Base-by-base conservation (phyloP, 179 eudicot genomes). In the Monotropa hypopitys region DNA sequence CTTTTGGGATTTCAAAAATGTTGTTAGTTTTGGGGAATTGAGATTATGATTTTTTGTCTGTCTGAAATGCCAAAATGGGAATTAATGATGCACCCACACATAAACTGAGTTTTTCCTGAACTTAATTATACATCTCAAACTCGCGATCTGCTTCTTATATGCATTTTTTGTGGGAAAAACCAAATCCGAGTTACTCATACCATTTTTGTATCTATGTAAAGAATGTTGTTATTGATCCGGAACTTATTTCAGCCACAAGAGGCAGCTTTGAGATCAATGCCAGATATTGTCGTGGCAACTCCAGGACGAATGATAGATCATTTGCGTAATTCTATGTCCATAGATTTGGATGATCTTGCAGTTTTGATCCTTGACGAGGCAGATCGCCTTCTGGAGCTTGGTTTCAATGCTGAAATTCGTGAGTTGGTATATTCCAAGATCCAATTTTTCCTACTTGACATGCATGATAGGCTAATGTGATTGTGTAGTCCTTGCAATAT, bases 291-390 rank as follows among this genome's bases (percentile, higher is more conserved):
- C 78, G 97, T 95, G 77, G 99, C 99, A 35, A 92, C 99, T 78
- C 99, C 97, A 1, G 99, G 99, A 57, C 94, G 99, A 69, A 90
- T 95, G 92, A 92, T 95, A 76, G 99, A 95, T 75, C 99, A 95
- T 84, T 78, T 95, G 76, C 97, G 97, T 50, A 95, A 95, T 83
- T 95, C 99, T 76, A 88, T 91, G 97, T 92, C 99, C 18, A 89
- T 95, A 32, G 95, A 92, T 84, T 86, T 92, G 78, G 99, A 92
- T 71, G 96, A 93, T 81, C 99, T 95, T 79, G 93, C 99, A 76
- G 95, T 95, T 76, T 76, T 95, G 87, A 95, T 95, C 78, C 91
- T 95, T 74, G 99, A 95, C 65, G 99, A 95, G 83, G 99, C 97
- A 72, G 97, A 95, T 84, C 87, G 99, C 43, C 97, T 95, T 76